Evolutionary conservation across 495 filamentous ascomycete genomes (phyloP).

Genomic region (Podospora fimiseda): DNA sequence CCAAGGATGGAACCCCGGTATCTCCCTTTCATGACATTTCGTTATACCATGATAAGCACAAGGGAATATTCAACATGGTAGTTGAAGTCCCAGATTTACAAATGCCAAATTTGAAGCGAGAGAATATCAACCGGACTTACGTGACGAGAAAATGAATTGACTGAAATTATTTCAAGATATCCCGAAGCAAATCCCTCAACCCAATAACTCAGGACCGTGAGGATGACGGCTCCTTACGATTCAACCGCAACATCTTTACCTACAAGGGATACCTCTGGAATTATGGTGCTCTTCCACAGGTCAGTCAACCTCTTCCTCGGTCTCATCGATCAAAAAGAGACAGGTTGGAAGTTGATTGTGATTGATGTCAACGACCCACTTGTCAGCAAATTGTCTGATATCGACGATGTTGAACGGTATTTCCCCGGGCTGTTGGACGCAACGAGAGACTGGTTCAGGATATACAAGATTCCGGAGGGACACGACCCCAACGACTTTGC

Average conservation of each 20-base stretch:
- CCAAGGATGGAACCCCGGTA: slow-evolving; percentile 14
- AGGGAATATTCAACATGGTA: slow-evolving; percentile 23
- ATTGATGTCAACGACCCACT: slow-evolving; percentile 24
- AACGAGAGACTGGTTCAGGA: slow-evolving; percentile 24
- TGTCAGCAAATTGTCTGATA: slow-evolving; percentile 16
- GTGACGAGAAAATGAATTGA: too few species aligned
- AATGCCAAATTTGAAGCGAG: slow-evolving; percentile 26
- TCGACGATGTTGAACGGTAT: slow-evolving; percentile 22
- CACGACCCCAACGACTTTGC: slow-evolving; percentile 11
- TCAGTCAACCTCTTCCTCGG: slow-evolving; percentile 14
- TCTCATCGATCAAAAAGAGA: slow-evolving; percentile 29
- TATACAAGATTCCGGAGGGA: slow-evolving; percentile 24
- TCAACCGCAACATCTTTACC: slow-evolving; percentile 16
- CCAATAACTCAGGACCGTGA: slow-evolving; percentile 19
- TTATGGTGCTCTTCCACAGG: slow-evolving; percentile 23
- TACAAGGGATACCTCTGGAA: slow-evolving; percentile 27
- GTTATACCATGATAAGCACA: slow-evolving; percentile 17
- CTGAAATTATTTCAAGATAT: too few species aligned
- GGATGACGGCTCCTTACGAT: slow-evolving; percentile 9
- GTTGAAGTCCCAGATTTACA: slow-evolving; percentile 28
- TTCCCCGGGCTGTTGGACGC: slow-evolving; percentile 23
- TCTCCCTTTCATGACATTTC: slow-evolving; percentile 29
- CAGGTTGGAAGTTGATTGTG: slow-evolving; percentile 32
- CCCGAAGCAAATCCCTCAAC: slow-evolving; percentile 19
- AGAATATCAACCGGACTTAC: not conserved